These are phyloP conservation scores for Mayamaea pseudoterrestris DNA, from an alignment of 108 stramenopile genomes.

Conservation along the genomic window DNA sequence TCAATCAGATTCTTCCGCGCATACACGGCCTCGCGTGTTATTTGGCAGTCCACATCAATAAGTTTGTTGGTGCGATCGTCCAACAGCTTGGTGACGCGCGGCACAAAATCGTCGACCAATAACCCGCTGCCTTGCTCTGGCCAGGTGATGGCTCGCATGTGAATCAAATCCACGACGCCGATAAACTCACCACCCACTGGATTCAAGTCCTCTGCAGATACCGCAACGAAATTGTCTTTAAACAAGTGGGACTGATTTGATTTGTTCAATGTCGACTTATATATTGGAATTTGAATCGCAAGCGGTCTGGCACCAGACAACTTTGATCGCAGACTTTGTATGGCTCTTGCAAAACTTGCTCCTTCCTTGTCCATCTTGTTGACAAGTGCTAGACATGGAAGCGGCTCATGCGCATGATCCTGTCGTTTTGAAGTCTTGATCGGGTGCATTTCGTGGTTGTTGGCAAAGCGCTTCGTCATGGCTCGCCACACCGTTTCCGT, in stretches of 20 bases:
- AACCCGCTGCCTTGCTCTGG: conserved; percentile 34
- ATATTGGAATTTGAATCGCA: conserved; percentile 60
- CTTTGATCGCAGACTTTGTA: conserved; percentile 61
- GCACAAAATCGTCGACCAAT: conserved; percentile 58
- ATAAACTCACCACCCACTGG: conserved; percentile 46
- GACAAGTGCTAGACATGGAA: conserved; percentile 85
- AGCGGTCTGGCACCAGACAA: conserved; percentile 67
- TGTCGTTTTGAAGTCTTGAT: conserved; percentile 2
- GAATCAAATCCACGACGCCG: conserved; percentile 87
- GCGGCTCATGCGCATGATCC: conserved; percentile 58
- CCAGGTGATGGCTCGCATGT: conserved; percentile 89
- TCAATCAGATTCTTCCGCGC: conserved; percentile 51
- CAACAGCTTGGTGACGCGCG: conserved; percentile 34
- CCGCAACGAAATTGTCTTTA: conserved; percentile 15
- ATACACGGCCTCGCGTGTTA: conserved; percentile 37
- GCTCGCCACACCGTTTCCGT: conserved; percentile 97
- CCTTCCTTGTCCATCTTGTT: conserved; percentile 99
- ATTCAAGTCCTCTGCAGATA: conserved; percentile 7
- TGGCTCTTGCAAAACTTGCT: conserved; percentile 71
- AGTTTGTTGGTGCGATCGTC: conserved; percentile 15
- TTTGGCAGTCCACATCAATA: conserved; percentile 17
- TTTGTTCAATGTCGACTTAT: conserved; percentile 15
- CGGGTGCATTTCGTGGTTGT: conserved; percentile 26
- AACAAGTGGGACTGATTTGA: not conserved
- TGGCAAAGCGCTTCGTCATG: conserved; percentile 43